Evolutionary conservation across 83 land plant genomes (phyloP), one percentile per base, ranked within the genome.

Genomic region (Diphasiastrum complanatum): DNA sequence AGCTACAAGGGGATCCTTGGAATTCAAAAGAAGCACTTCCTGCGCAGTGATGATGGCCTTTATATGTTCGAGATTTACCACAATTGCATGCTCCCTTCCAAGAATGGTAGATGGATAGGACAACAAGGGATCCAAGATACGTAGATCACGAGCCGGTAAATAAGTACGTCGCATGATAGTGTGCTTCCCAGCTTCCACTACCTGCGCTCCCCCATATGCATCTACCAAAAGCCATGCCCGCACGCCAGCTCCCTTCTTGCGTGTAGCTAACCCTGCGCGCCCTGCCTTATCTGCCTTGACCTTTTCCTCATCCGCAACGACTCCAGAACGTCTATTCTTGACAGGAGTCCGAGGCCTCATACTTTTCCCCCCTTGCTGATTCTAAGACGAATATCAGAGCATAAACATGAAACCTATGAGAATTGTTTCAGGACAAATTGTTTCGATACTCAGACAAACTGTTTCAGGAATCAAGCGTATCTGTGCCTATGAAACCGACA

Each of bases 31-130:
- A 33, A 86, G 61, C 2, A 90, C 89, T 60, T 90, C 89, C 22
- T 86, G 79, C 1, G 92, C 89, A 12, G 96, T 85, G 47, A 90
- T 79, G 29, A 90, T 83, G 25, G 91, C 88, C 63, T 86, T 90
- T 43, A 90, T 86, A 61, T 86, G 92, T 74, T 86, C 92, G 47
- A 90, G 45, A 60, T 86, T 86, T 33, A 90, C 85, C 10, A 90
- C 91, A 19, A 90, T 86, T 28, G 92, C 86, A 14, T 69, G 71
- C 74, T 90, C 97, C 5, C 92, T 77, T 10, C 97, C 97, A 63
- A 86, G 70, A 5, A 90, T 80, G 1, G 89, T 79, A 18, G 89
- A 86, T 0, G 97, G 92, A 63, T 86, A 90, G 10, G 92, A 83
- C 27, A 90, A 81, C 47, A 76, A 37, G 19, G 97, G 97, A 51